phyloP scores from a whole-genome alignment of 345 rosid genomes.

The Acer saccharum region DNA sequence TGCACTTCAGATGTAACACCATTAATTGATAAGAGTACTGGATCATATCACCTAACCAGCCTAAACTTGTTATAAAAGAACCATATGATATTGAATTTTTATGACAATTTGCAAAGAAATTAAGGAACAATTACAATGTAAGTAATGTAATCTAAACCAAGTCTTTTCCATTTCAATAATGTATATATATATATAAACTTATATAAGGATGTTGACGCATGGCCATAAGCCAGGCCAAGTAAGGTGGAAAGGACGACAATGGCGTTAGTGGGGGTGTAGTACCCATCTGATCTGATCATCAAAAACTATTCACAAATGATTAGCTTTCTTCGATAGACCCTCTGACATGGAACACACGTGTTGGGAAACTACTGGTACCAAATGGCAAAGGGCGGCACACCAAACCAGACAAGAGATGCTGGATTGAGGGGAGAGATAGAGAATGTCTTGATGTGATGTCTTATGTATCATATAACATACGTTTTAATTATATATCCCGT shows the following conservation, averaged over 20 bases:
- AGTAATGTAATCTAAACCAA: neutral
- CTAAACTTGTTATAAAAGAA: too few species aligned
- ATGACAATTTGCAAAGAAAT: too few species aligned
- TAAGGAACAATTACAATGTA: neutral
- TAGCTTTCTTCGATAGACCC: slow-evolving; percentile 31
- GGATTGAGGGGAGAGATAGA: slow-evolving; percentile 41
- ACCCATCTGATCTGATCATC: slow-evolving; percentile 4
- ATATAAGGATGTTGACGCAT: neutral
- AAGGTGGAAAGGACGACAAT: slow-evolving; percentile 27
- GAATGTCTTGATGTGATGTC: slow-evolving; percentile 3
- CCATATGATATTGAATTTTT: too few species aligned
- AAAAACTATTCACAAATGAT: slow-evolving; percentile 34
- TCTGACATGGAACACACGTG: slow-evolving; percentile 54
- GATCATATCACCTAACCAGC: neutral
- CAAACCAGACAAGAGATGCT: slow-evolving; percentile 55
- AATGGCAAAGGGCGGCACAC: slow-evolving; percentile 79
- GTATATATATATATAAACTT: too few species aligned
- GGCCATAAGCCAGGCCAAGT: neutral
- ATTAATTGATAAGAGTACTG: neutral
- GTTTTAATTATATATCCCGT: too few species aligned
- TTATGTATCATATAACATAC: neutral
- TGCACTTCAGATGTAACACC: neutral
- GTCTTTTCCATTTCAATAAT: too few species aligned
- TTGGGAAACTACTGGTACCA: slow-evolving; percentile 11
- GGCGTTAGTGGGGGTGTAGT: slow-evolving; percentile 22